Conservation (phyloP, 2,329 filamentous ascomycete species). For the Xylaria sp. region DNA sequence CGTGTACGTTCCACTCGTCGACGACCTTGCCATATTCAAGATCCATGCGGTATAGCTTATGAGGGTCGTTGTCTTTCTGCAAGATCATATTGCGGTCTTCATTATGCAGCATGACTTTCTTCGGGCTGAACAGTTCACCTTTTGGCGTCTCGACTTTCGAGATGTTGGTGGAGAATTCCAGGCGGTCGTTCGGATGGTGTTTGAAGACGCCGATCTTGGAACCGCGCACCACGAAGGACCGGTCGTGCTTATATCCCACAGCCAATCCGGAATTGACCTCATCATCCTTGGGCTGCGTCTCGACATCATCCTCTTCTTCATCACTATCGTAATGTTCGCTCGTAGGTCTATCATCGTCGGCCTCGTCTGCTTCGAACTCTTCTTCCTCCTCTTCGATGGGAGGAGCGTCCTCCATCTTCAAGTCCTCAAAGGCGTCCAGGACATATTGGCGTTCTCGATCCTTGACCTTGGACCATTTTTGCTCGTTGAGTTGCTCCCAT, state of each 20-base stretch:
- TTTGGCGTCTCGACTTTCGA: constrained; percentile 91
- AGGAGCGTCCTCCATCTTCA: constrained; percentile 85
- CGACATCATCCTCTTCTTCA: constrained; percentile 82
- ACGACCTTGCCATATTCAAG: constrained; percentile 97
- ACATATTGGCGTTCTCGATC: constrained; percentile 95
- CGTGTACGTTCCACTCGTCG: constrained; percentile 98
- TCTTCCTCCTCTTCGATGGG: constrained; percentile 63
- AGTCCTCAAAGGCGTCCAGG: constrained; percentile 91
- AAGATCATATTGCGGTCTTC: constrained; percentile 91
- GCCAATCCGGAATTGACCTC: constrained; percentile 94
- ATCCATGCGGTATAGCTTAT: constrained; percentile 96
- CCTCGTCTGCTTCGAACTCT: constrained; percentile 64
- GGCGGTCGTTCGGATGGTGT: constrained; percentile 88
- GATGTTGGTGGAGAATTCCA: constrained; percentile 97
- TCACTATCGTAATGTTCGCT: constrained; percentile 76
- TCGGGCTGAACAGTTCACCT: constrained; percentile 89
- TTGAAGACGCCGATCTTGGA: constrained; percentile 99
- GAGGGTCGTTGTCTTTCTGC: constrained; percentile 83
- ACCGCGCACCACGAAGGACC: constrained; percentile 95
- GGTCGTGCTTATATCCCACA: constrained; percentile 95
- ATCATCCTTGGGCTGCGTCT: constrained; percentile 74
- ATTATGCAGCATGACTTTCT: constrained; percentile 95
- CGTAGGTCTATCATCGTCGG: constrained; percentile 70
- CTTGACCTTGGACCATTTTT: constrained; percentile 93
- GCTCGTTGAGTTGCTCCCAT: constrained; percentile 95